A percentile compares a stretch with the other conserved stretches of the same genome.
These are phyloP conservation scores for Rhodocollybia butyracea DNA, from an alignment of 768 basidiomycete genomes.

Conservation along the genomic window DNA sequence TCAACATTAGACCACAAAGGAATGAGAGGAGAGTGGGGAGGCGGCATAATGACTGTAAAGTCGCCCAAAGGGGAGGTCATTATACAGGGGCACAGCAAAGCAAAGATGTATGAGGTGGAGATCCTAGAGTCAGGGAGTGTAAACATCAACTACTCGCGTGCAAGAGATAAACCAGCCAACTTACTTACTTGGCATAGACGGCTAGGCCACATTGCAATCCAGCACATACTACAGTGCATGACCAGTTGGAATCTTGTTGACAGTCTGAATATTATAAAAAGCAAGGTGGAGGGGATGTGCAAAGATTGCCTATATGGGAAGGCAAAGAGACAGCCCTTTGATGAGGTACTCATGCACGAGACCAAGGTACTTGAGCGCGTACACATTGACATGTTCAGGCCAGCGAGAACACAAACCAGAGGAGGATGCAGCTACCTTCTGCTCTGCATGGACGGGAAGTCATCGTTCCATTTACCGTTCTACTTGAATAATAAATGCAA, in stretches of 20 bases:
- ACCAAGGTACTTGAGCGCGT: too few relatives aligned
- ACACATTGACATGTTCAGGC: too few relatives aligned
- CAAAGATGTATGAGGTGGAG: not conserved
- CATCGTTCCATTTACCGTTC: too few relatives aligned
- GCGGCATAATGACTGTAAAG: not conserved
- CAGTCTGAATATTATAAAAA: not conserved
- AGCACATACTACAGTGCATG: not conserved
- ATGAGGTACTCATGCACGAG: too few relatives aligned
- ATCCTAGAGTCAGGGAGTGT: too few relatives aligned
- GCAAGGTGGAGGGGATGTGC: too few relatives aligned
- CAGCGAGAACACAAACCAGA: too few relatives aligned
- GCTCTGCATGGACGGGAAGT: too few relatives aligned
- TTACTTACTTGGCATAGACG: not conserved
- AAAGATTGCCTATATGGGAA: too few relatives aligned
- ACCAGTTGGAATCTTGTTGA: not conserved
- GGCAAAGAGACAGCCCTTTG: too few relatives aligned
- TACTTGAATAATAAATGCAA: too few relatives aligned
- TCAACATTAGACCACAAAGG: not conserved
- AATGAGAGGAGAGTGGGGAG: not conserved
- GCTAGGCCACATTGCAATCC: not conserved
- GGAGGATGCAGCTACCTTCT: too few relatives aligned
- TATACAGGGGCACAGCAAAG: not conserved
- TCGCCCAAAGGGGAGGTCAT: not conserved
- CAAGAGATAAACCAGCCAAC: not conserved
- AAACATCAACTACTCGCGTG: not conserved